phyloP scores from a whole-genome alignment of 192 early-diverging fungal species.

The Mortierella claussenii region DNA sequence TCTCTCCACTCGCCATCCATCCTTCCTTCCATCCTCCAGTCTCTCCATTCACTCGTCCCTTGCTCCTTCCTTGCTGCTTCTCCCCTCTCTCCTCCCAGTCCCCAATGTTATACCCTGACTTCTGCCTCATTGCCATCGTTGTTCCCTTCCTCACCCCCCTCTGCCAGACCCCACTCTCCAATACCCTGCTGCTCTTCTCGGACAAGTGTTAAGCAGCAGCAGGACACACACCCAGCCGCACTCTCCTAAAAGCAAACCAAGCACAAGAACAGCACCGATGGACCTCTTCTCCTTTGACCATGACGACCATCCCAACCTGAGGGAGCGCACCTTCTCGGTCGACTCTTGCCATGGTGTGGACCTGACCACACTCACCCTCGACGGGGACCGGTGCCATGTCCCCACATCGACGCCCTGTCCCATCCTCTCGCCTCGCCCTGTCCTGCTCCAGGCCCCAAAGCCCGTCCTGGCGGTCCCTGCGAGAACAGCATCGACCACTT shows the following conservation, averaged over 20 bases:
- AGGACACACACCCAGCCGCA: no score
- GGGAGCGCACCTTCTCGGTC: slow-evolving; percentile 40
- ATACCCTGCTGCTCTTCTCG: neutral
- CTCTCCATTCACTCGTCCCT: neutral
- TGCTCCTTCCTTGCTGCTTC: neutral
- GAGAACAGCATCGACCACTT: neutral
- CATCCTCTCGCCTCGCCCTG: slow-evolving; percentile 38
- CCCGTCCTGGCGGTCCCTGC: slow-evolving; percentile 2
- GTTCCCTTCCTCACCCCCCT: slow-evolving; percentile 45
- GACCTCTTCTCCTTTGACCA: slow-evolving; percentile 63
- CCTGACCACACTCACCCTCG: no score
- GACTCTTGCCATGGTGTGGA: slow-evolving; percentile 35
- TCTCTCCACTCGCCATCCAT: slow-evolving; percentile 1
- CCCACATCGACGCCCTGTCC: slow-evolving; percentile 3
- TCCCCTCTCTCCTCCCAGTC: slow-evolving; percentile 2
- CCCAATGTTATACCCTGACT: slow-evolving; percentile 46
- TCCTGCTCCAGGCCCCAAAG: no score
- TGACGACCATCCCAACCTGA: slow-evolving; percentile 55
- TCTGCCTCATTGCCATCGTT: slow-evolving; percentile 19
- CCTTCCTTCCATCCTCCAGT: neutral
- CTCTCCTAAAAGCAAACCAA: no score
- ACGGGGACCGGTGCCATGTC: slow-evolving; percentile 19
- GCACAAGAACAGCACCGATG: slow-evolving; percentile 28
- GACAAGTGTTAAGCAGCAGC: slow-evolving; percentile 29
- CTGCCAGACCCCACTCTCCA: slow-evolving; percentile 32